These are phyloP conservation scores for Blumeria hordei DNA, from an alignment of 2,329 filamentous ascomycete species.

Conservation along the genomic window DNA sequence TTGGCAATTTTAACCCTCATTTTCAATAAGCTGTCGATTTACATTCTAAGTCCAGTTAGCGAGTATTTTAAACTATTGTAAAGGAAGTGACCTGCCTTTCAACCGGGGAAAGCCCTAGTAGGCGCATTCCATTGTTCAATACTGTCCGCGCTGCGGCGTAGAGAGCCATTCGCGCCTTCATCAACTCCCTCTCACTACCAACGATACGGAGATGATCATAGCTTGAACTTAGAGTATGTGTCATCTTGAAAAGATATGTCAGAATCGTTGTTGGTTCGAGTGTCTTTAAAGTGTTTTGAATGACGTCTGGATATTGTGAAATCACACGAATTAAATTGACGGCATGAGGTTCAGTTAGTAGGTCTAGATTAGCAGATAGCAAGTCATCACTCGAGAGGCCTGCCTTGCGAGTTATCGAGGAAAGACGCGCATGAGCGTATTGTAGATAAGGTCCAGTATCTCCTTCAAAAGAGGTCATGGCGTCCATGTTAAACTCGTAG, in stretches of 20 bases:
- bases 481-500: constrained; percentile 53
- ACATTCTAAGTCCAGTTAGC: too few species aligned
- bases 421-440: constrained; percentile 54
- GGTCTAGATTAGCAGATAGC: constrained; percentile 34
- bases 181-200: constrained; percentile 49
- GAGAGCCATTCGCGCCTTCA: constrained; percentile 48
- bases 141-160: constrained; percentile 56
- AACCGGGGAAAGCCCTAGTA: constrained; percentile 57
- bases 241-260: constrained; percentile 64
- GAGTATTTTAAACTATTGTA: too few species aligned
- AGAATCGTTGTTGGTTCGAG: constrained; percentile 48
- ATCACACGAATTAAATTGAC: constrained; percentile 50
- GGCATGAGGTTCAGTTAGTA: constrained; percentile 49
- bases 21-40: too few species aligned
- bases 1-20: too few species aligned
- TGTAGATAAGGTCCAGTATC: constrained; percentile 72
- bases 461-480: constrained; percentile 65
- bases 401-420: constrained; percentile 34
- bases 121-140: constrained; percentile 58
- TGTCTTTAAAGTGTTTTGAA: constrained; percentile 64
- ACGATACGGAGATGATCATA: constrained; percentile 67
- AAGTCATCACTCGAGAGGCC: constrained; percentile 31
- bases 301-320: constrained; percentile 67
- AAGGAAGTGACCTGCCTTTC: constrained; percentile 19
- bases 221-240: constrained; percentile 52